Percentiles rank a stretch among this genome's conserved stretches.
These are phyloP conservation scores for Fusarium oxysporum DNA, from an alignment of 2,329 filamentous ascomycete genomes.

Conservation along the genomic window DNA sequence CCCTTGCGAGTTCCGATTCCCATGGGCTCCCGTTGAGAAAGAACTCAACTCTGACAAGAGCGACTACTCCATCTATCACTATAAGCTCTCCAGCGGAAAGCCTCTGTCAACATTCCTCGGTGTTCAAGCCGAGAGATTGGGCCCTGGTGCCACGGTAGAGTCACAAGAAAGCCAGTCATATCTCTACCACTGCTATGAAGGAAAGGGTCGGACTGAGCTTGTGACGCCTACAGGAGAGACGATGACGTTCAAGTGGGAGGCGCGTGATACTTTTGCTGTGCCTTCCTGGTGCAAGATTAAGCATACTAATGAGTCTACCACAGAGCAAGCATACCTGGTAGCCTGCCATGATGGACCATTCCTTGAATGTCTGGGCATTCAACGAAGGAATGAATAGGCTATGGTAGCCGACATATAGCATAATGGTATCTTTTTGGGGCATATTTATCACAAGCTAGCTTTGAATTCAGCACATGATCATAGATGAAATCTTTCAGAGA, in stretches of 20 bases:
- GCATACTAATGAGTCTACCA: constrained; percentile 54
- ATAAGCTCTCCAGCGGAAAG: constrained; percentile 47
- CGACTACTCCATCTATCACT: constrained; percentile 52
- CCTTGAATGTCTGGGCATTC: constrained; percentile 40
- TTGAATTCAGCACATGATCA: too few relatives aligned
- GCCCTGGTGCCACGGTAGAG: constrained; percentile 49
- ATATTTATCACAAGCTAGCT: neutral
- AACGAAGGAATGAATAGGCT: neutral
- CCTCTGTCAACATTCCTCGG: constrained; percentile 59
- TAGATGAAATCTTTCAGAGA: too few relatives aligned
- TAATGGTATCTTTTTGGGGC: fast-evolving
- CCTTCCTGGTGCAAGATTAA: constrained; percentile 63
- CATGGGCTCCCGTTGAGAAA: constrained; percentile 57
- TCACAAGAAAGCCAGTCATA: constrained; percentile 61
- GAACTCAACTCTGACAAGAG: constrained; percentile 49
- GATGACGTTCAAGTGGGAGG: constrained; percentile 56
- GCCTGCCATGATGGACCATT: constrained; percentile 52
- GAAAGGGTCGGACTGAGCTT: constrained; percentile 57
- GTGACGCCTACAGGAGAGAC: constrained; percentile 47
- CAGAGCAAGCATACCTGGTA: constrained; percentile 49
- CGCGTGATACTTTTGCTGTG: constrained; percentile 64
- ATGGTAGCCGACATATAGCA: neutral
- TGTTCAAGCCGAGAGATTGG: constrained; percentile 61
- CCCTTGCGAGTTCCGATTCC: constrained; percentile 54
- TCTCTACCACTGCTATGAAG: constrained; percentile 65